Percentiles rank a stretch among this genome's conserved stretches.
Evolutionary conservation across 108 stramenopile species (phyloP).

Genomic region (Thalassiosira profunda): DNA sequence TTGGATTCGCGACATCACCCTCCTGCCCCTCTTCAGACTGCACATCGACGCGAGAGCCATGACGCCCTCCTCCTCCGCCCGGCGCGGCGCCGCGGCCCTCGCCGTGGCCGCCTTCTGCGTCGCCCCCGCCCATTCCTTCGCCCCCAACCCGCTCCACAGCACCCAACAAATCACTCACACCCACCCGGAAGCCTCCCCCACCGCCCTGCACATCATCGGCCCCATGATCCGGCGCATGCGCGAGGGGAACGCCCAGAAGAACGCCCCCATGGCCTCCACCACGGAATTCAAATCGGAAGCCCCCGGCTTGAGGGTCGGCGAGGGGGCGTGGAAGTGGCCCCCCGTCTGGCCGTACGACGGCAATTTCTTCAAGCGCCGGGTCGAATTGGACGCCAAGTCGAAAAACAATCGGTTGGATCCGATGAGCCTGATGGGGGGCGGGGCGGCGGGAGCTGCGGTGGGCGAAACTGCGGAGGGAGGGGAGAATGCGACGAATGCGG

Average conservation of each 20-base stretch:
- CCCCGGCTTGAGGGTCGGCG: constrained; percentile 86
- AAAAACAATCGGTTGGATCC: constrained; percentile 25
- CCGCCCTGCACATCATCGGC: constrained; percentile 75
- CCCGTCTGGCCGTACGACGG: constrained; percentile 89
- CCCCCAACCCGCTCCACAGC: too few species aligned
- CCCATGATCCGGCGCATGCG: constrained; percentile 86
- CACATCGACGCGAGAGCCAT: too few species aligned
- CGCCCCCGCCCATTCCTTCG: too few species aligned
- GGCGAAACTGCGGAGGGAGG: constrained; percentile 36
- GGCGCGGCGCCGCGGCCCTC: too few species aligned
- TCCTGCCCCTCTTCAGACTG: too few species aligned
- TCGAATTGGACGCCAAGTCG: constrained; percentile 48
- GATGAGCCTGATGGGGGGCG: constrained; percentile 31
- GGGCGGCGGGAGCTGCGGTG: constrained; percentile 15
- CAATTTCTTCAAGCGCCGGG: constrained; percentile 64
- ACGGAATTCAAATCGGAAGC: constrained; percentile 68
- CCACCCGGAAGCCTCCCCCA: too few species aligned
- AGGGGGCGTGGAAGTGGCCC: constrained; percentile 88
- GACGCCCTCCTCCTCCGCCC: too few species aligned
- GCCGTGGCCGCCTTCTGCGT: too few species aligned
- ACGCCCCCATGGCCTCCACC: constrained; percentile 76
- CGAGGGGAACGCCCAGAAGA: constrained; percentile 76
- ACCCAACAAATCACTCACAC: too few species aligned
- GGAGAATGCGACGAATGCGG: constrained; percentile 29
- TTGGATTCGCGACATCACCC: too few species aligned